These are phyloP conservation scores for Debaryomyces robertsiae DNA, from an alignment of 1,139 yeast genomes.

Conservation along the genomic window DNA sequence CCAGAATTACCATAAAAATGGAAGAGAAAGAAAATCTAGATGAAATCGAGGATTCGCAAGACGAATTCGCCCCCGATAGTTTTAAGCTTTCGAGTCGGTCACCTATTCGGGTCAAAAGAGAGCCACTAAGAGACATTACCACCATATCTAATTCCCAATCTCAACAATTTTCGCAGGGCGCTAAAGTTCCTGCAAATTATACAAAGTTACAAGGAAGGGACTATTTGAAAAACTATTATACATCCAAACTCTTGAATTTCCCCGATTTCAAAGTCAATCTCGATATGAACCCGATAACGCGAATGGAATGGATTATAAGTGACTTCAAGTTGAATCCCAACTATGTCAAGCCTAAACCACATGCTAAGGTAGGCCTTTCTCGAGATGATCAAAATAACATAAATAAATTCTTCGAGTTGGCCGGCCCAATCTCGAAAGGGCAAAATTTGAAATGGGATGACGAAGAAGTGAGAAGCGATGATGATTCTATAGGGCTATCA, in stretches of 20 bases:
- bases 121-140: conserved; percentile 12
- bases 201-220: conserved; percentile 33
- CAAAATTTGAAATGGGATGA: conserved; percentile 23
- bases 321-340: conserved; percentile 49
- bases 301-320: conserved; percentile 41
- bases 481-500: conserved; percentile 9
- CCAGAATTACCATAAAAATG: conserved; percentile 2
- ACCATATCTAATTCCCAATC: conserved; percentile 8
- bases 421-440: conserved; percentile 14
- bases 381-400: conserved; percentile 33
- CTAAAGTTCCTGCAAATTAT: conserved; percentile 13
- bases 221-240: conserved; percentile 29
- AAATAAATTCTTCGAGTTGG: conserved; percentile 29
- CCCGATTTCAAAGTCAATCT: conserved; percentile 28
- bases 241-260: conserved; percentile 22
- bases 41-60: conserved; percentile 24
- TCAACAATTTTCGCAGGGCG: conserved; percentile 8
- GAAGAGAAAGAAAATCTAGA: conserved; percentile 14
- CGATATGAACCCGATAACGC: conserved; percentile 29
- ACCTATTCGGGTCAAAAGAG: conserved; percentile 1
- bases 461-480: conserved; percentile 8
- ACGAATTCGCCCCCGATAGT: conserved; percentile 13
- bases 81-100: conserved; percentile 4
- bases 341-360: conserved; percentile 23
- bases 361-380: conserved; percentile 30